A percentile compares a stretch with the other conserved stretches of the same genome.
Evolutionary conservation across 2,329 filamentous ascomycete species (phyloP).

Genomic region (Pseudogymnoascus sp.): DNA sequence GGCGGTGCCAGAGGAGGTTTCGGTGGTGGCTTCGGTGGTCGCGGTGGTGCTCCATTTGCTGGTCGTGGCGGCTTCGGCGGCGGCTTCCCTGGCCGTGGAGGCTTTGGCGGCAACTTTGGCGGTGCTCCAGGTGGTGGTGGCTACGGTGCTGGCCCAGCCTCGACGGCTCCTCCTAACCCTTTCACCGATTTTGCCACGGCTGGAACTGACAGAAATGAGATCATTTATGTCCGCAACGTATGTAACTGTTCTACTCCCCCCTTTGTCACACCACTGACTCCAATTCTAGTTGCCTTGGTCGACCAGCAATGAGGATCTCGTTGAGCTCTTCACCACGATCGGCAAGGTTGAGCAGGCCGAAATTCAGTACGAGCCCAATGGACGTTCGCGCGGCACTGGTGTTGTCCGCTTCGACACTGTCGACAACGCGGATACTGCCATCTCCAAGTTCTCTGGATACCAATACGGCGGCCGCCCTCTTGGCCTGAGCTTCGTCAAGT

Average conservation of each 20-base stretch:
- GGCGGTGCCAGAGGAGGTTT: slow-evolving; percentile 34
- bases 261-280: slow-evolving; percentile 14
- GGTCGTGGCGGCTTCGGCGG: slow-evolving; percentile 53
- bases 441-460: slow-evolving; percentile 95
- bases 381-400: slow-evolving; percentile 86
- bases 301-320: slow-evolving; percentile 93
- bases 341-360: slow-evolving; percentile 98
- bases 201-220: slow-evolving; percentile 72
- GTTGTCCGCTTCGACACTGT: slow-evolving; percentile 87
- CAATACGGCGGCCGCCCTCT: slow-evolving; percentile 94
- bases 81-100: slow-evolving; percentile 36
- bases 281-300: slow-evolving; percentile 83
- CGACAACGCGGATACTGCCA: slow-evolving; percentile 84
- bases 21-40: slow-evolving; percentile 46
- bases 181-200: slow-evolving; percentile 91
- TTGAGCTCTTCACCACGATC: slow-evolving; percentile 95
- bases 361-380: slow-evolving; percentile 96
- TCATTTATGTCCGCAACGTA: slow-evolving; percentile 95
- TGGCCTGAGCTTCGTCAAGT: slow-evolving; percentile 89
- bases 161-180: slow-evolving; percentile 63
- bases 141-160: slow-evolving; percentile 32
- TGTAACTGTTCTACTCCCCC: slow-evolving; percentile 34
- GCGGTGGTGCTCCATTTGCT: slow-evolving; percentile 51
- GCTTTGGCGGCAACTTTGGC: slow-evolving; percentile 39
- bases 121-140: slow-evolving; percentile 26